Evolutionary conservation across 495 filamentous ascomycete species (phyloP).

Genomic region (Schizothecium vesticola): DNA sequence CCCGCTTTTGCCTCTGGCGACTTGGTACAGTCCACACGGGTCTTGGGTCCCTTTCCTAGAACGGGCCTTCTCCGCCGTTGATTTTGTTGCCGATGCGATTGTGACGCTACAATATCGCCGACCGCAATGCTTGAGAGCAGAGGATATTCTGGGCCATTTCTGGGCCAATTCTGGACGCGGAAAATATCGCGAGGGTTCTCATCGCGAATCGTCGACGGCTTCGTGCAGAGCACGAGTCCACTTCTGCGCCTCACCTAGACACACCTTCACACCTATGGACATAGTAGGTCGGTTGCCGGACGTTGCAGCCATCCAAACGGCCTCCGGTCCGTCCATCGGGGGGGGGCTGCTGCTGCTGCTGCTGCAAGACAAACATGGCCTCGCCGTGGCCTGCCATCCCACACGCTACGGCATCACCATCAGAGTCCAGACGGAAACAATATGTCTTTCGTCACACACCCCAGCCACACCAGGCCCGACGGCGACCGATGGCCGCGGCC

Average conservation of each 20-base stretch:
- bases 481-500: background rate
- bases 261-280: no score
- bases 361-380: conserved; percentile 9
- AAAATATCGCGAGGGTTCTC: background rate
- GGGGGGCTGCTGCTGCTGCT: background rate
- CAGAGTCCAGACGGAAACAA: background rate
- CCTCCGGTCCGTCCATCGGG: background rate
- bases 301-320: background rate
- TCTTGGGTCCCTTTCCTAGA: background rate
- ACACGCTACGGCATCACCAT: background rate
- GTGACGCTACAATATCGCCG: conserved; percentile 12
- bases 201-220: background rate
- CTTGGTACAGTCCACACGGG: conserved; percentile 1
- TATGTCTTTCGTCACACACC: background rate
- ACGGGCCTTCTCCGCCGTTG: conserved; percentile 14
- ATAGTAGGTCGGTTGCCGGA: no score
- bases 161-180: background rate
- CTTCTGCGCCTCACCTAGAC: no score
- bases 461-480: background rate
- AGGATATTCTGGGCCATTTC: background rate
- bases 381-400: background rate
- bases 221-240: conserved; percentile 2
- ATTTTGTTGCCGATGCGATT: conserved; percentile 11
- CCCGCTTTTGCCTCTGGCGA: conserved; percentile 18
- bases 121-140: conserved; percentile 5